Conservation (phyloP, 768 basidiomycete species). For the Thelephora aurantiotincta region DNA sequence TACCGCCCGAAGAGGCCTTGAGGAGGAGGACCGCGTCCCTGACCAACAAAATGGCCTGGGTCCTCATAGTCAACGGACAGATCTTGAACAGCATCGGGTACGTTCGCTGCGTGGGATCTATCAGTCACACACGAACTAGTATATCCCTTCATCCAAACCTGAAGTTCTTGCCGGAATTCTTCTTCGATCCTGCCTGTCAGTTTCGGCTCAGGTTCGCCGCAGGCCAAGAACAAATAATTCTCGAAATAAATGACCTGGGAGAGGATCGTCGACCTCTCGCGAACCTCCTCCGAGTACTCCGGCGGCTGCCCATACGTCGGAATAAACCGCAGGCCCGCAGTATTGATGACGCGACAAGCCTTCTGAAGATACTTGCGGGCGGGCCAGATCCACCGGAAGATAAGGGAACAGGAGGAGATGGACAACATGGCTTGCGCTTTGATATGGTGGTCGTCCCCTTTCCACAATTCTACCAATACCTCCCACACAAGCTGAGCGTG, state of each 20-base stretch:
- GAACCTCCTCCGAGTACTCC: background rate
- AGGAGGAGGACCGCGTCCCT: background rate
- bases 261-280: background rate
- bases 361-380: background rate
- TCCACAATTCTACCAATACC: background rate
- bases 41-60: background rate
- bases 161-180: background rate
- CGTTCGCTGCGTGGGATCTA: background rate
- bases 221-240: background rate
- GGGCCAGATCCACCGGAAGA: background rate
- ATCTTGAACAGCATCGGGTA: background rate
- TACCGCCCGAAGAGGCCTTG: background rate
- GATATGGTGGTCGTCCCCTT: background rate
- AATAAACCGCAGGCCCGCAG: background rate
- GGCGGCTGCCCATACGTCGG: background rate
- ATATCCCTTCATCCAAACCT: background rate
- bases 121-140: no score
- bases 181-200: background rate
- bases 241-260: background rate
- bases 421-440: background rate
- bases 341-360: background rate
- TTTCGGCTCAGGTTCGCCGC: background rate
- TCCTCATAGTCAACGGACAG: background rate
- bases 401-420: background rate
- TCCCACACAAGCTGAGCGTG: background rate